Base-by-base conservation (phyloP, 345 rosid genomes). In the Moricandia arvensis region DNA sequence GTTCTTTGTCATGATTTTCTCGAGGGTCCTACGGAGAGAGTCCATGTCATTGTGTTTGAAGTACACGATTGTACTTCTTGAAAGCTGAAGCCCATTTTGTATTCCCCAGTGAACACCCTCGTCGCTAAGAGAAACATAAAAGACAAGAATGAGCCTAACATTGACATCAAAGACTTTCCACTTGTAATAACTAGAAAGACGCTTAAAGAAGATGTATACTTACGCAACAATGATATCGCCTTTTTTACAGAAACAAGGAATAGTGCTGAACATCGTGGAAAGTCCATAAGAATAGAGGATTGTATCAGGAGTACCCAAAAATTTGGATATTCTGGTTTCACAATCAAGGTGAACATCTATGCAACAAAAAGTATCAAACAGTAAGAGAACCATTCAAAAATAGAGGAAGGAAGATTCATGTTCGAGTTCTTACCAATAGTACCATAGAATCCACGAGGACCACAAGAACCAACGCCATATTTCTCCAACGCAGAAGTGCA, bases 61-160 rank as follows among this genome's bases (percentile, higher is more conserved):
- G 77, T 88, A 86, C 35, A 86, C 89, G 68, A 96, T 82, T 26
- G 98, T 96, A 76, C 99, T 93, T 77, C 97, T 86, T 9, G 99
- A 96, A 74, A 96, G 97, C 79, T 92, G 83, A 45, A 96, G 91
- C 33, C 98, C 99, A 84, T 96, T 96, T 82, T 96, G 98, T 77
- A 95, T 92, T 54, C 94, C 97, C 98, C 99, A 95, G 54, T 95
- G 98, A 61, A 92, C 99, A 65, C 99, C 98, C 71, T 90, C 97
- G 57, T 95, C 98, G 37, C 99, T 41, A 54, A 58, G 66, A 74
- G 21, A 15, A 24, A 58, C 16, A 34, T 69, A 31, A 66, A 65
- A 66, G 35, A 62, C 54, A 17, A 74, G 15, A 65, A 41, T 64
- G 37, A 69, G 38, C 11, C 51, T 9, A 29, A 58, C 33, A 13